Conservation (phyloP, 1,139 yeast species). For the Yamadazyma siamensis region DNA sequence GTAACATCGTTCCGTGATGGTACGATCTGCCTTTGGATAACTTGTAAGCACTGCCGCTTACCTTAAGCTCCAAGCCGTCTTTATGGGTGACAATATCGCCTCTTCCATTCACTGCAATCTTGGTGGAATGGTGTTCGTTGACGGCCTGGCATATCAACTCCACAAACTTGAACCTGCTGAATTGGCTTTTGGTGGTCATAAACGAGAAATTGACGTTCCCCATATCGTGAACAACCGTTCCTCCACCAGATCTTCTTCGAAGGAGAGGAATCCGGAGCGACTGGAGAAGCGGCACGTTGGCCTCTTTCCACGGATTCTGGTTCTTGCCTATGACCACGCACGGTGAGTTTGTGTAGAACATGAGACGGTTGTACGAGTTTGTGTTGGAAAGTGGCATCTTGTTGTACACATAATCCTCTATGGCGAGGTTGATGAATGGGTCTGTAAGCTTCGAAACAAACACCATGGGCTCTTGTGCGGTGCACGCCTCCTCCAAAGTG, state of each 20-base stretch:
- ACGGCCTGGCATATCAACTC: constrained; percentile 49
- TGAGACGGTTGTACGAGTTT: constrained; percentile 44
- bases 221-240: constrained; percentile 93
- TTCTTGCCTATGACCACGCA: constrained; percentile 95
- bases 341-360: constrained; percentile 74
- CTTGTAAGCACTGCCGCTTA: constrained; percentile 91
- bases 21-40: constrained; percentile 79
- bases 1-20: constrained; percentile 96
- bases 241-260: constrained; percentile 90
- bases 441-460: constrained; percentile 50
- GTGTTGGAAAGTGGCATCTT: constrained; percentile 49
- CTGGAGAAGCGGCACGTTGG: constrained; percentile 59
- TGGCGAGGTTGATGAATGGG: constrained; percentile 75
- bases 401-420: constrained; percentile 76
- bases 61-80: constrained; percentile 43
- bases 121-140: constrained; percentile 23
- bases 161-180: constrained; percentile 65
- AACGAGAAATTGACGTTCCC: constrained; percentile 89
- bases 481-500: constrained; percentile 14
- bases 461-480: constrained; percentile 23
- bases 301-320: constrained; percentile 92
- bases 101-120: constrained; percentile 53
- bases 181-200: constrained; percentile 65
- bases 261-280: constrained; percentile 61
- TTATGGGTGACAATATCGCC: constrained; percentile 67